Evolutionary conservation across 371 early-diverging fungal genomes (phyloP), one percentile per base, ranked within the genome.

Genomic region (Rhizopus delemar): DNA sequence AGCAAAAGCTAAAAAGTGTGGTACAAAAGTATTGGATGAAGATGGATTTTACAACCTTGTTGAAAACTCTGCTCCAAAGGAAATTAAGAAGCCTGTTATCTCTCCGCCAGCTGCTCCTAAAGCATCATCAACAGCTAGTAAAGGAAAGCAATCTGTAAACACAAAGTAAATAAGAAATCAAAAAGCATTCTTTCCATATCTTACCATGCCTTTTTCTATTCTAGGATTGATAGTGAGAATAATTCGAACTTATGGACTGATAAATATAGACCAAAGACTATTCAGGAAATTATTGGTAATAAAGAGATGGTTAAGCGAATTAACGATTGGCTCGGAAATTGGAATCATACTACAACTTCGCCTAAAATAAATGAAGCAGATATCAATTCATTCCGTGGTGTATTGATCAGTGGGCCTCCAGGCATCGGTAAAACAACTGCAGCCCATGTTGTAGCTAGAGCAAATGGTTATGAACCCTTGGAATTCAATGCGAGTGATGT

Each of bases 401-500:
- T 92, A 3, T 69, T 99, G 7, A 75, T 99, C 1, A 94, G 96
- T 45, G 99, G 99, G 0, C 91, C 96, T 9, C 99, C 99, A 8
- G 99, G 99, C 2, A 91, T 99, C 33, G 99, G 99, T 38, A 99
- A 99, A 75, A 99, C 99, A 3, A 96, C 99, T 0, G 81, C 96
- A 0, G 99, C 97, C 2, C 93, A 94, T 69, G 71, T 99, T 15
- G 90, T 93, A 5, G 93, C 95, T 12, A 74, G 85, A 29, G 68
- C 81, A 9, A 84, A 90, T 33, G 96, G 95, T 0, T 93, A 88
- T 56, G 88, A 92, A n/a, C 74, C 91, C 6, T 68, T 98, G 2
- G 99, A 99, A 76, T 97, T 98, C 60, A 99, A 99, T 72, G 99
- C 99, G 43, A 96, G 98, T 76, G 99, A 99, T 75, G 86, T 90